Percentiles rank a stretch among this genome's conserved stretches.
These are phyloP conservation scores for Cytospora mali DNA, from an alignment of 2,329 filamentous ascomycete species.

Conservation along the genomic window DNA sequence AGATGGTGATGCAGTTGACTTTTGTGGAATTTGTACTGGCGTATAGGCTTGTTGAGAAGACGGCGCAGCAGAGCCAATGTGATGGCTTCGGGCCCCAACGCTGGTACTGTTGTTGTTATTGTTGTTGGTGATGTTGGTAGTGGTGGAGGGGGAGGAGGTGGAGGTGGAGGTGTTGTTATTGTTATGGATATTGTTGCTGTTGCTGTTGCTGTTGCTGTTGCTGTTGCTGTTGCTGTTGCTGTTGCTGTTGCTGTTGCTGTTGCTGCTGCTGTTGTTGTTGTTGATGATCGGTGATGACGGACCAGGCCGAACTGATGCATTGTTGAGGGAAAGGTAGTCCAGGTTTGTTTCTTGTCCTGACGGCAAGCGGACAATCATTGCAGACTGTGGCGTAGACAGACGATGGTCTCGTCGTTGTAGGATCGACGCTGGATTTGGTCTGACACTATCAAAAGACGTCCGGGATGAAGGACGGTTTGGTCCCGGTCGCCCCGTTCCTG, in stretches of 20 bases:
- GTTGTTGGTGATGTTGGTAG: too few species aligned
- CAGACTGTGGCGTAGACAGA: conserved; percentile 48
- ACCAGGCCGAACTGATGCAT: conserved; percentile 49
- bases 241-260: too few species aligned
- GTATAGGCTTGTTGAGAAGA: conserved; percentile 41
- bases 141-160: too few species aligned
- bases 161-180: too few species aligned
- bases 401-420: conserved; percentile 51
- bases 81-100: conserved; percentile 30
- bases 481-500: conserved; percentile 37
- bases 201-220: too few species aligned
- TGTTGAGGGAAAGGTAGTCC: conserved; percentile 61
- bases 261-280: too few species aligned
- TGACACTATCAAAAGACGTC: conserved; percentile 51
- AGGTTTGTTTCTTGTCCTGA: conserved; percentile 49
- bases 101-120: too few species aligned
- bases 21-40: conserved; percentile 39
- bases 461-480: conserved; percentile 46
- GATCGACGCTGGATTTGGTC: conserved; percentile 39
- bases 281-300: conserved; percentile 51
- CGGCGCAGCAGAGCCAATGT: conserved; percentile 19
- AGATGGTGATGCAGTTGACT: conserved; percentile 52
- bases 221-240: too few species aligned
- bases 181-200: too few species aligned
- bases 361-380: conserved; percentile 43